Evolutionary conservation across 768 basidiomycete species (phyloP).

Genomic region (Mycena venus): DNA sequence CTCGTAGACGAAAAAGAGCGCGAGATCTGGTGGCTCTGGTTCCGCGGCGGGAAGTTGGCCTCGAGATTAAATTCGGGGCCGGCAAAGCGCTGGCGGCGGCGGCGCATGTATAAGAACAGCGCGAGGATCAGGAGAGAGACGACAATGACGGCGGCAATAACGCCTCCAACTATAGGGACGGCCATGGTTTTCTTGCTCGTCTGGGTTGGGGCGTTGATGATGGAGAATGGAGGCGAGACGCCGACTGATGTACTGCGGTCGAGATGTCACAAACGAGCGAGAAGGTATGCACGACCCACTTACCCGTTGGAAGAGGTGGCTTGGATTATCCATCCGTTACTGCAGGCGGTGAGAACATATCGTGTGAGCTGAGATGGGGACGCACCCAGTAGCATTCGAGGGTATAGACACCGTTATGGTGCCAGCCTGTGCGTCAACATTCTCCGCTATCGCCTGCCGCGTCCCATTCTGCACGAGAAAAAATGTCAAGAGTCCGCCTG

Average conservation of each 20-base stretch:
- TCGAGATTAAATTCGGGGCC: conserved; percentile 24
- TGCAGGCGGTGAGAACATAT: not conserved
- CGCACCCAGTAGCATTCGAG: conserved; percentile 22
- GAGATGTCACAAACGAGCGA: not conserved
- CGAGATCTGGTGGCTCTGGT: not conserved
- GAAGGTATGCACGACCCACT: not conserved
- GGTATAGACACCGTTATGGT: conserved; percentile 12
- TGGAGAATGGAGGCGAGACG: not conserved
- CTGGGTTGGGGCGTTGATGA: not conserved
- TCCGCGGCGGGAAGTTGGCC: conserved; percentile 5
- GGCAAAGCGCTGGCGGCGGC: conserved; percentile 20
- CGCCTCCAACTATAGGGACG: conserved; percentile 14
- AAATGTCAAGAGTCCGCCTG: not conserved
- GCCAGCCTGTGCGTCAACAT: not conserved
- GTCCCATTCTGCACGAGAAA: conserved; percentile 15
- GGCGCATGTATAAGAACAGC: conserved; percentile 25
- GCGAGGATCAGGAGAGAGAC: conserved; percentile 15
- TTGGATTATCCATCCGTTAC: conserved; percentile 17
- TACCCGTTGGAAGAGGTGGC: conserved; percentile 3
- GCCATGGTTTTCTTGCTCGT: not conserved
- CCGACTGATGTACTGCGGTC: not conserved
- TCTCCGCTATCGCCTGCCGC: not conserved
- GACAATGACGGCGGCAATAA: conserved; percentile 2
- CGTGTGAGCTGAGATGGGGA: not conserved
- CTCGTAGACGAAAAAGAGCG: conserved; percentile 20